phyloP scores from a whole-genome alignment of 805 yeast species.

The Torulaspora maleeae region DNA sequence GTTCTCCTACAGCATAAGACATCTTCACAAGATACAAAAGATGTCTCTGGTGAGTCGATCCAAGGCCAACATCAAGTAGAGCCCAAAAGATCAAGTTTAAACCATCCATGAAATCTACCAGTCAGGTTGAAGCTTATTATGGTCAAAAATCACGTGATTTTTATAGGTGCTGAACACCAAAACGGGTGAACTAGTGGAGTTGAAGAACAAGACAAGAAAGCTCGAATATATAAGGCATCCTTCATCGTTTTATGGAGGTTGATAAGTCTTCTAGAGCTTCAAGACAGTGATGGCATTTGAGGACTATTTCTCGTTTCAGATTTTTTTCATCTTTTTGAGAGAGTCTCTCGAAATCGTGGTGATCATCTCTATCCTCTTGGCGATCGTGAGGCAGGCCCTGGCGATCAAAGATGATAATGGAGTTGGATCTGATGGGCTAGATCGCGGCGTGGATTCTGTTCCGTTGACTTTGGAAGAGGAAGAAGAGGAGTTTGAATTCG shows the following conservation, averaged over 20 bases:
- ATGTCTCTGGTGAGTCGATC: constrained; percentile 60
- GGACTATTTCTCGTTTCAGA: constrained; percentile 62
- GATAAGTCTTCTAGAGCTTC: not conserved
- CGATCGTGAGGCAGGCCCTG: constrained; percentile 61
- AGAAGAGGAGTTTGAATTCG: constrained; percentile 26
- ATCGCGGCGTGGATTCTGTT: constrained; percentile 6
- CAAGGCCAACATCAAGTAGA: constrained; percentile 9
- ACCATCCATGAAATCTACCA: not conserved
- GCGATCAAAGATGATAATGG: constrained; percentile 34
- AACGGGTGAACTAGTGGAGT: not conserved
- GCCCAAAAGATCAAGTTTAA: not conserved
- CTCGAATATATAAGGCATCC: not conserved
- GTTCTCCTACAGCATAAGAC: constrained; percentile 50
- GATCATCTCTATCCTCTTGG: constrained; percentile 66
- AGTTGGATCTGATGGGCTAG: not conserved
- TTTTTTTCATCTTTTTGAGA: constrained; percentile 65
- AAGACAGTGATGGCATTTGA: constrained; percentile 33
- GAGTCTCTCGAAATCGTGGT: constrained; percentile 76
- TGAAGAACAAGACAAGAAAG: not conserved
- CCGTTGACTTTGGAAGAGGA: constrained; percentile 28
- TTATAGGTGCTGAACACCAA: not conserved
- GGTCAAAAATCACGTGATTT: not conserved
- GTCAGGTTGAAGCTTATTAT: not conserved
- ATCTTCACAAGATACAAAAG: constrained; percentile 61
- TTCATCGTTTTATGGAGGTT: not conserved